Conservation (phyloP, 768 basidiomycete genomes). For the Suillus weaverae region DNA sequence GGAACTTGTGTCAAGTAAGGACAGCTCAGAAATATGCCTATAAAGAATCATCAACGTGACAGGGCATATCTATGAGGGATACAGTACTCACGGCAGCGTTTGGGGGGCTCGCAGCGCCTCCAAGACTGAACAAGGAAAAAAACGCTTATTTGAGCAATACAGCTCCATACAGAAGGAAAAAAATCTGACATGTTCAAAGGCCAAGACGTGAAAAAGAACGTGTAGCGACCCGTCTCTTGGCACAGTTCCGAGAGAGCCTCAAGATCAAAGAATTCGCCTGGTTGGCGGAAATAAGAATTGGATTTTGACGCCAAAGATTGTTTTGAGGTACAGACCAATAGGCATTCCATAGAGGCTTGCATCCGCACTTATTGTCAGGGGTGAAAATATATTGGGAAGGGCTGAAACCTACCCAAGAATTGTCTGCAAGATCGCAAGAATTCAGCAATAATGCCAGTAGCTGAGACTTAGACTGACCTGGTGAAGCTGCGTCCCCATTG, state of each 20-base stretch:
- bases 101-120: constrained; percentile 68
- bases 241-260: constrained; percentile 60
- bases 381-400: neutral
- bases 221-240: constrained; percentile 58
- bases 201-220: constrained; percentile 78
- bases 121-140: constrained; percentile 40
- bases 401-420: constrained; percentile 50
- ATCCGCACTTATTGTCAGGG: neutral
- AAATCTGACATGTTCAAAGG: constrained; percentile 64
- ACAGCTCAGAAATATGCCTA: constrained; percentile 30
- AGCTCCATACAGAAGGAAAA: constrained; percentile 7
- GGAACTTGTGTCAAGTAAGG: constrained; percentile 1
- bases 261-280: constrained; percentile 73
- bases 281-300: neutral
- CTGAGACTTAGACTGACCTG: constrained; percentile 42
- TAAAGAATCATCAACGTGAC: constrained; percentile 5
- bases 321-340: constrained; percentile 43
- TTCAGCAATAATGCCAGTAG: neutral
- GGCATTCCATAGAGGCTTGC: constrained; percentile 72
- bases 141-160: neutral
- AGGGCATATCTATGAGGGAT: neutral
- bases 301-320: constrained; percentile 1
- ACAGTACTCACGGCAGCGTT: constrained; percentile 62
- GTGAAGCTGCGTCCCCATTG: constrained; percentile 50
- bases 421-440: constrained; percentile 40